Percentiles rank a stretch among this genome's conserved stretches.
These are phyloP conservation scores for Penicillium sp. DNA, from an alignment of 2,329 filamentous ascomycete species.

Conservation along the genomic window DNA sequence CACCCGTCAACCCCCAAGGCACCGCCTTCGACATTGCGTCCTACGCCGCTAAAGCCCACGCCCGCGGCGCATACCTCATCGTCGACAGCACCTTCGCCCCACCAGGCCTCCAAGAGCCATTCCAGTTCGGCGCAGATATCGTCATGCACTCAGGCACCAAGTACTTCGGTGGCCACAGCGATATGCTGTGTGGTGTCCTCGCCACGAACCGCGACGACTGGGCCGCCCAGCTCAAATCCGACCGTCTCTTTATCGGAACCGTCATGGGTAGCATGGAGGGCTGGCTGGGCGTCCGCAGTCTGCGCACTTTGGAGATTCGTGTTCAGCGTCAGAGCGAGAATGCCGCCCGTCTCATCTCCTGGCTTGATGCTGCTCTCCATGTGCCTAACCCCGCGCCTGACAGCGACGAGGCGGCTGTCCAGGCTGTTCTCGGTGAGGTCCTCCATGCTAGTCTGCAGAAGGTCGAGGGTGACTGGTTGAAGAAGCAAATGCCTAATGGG, in stretches of 20 bases:
- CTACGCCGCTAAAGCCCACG: conserved; percentile 65
- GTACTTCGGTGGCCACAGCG: conserved; percentile 91
- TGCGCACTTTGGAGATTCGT: conserved; percentile 76
- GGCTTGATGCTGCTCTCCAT: conserved; percentile 52
- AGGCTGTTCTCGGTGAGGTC: conserved; percentile 52
- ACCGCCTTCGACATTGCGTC: conserved; percentile 63
- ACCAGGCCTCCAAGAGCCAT: conserved; percentile 79
- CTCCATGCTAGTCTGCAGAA: conserved; percentile 73
- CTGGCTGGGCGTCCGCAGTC: conserved; percentile 79
- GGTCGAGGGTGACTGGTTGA: conserved; percentile 61
- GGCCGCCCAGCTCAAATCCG: conserved; percentile 53
- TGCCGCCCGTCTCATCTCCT: conserved; percentile 60
- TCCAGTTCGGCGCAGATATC: conserved; percentile 68
- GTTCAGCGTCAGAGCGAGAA: conserved; percentile 68
- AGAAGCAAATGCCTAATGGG: conserved; percentile 80
- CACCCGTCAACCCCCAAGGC: conserved; percentile 83
- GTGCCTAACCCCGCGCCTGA: conserved; percentile 31
- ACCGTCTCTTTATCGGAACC: conserved; percentile 67
- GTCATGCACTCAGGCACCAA: conserved; percentile 93
- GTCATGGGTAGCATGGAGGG: conserved; percentile 85
- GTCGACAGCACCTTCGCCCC: conserved; percentile 91
- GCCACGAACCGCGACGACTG: conserved; percentile 53
- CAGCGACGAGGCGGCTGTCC: conserved; percentile 41
- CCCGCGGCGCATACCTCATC: conserved; percentile 63
- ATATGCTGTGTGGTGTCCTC: conserved; percentile 81